These are phyloP conservation scores for Thelonectria rubi DNA, from an alignment of 2,329 filamentous ascomycete species.

Conservation along the genomic window DNA sequence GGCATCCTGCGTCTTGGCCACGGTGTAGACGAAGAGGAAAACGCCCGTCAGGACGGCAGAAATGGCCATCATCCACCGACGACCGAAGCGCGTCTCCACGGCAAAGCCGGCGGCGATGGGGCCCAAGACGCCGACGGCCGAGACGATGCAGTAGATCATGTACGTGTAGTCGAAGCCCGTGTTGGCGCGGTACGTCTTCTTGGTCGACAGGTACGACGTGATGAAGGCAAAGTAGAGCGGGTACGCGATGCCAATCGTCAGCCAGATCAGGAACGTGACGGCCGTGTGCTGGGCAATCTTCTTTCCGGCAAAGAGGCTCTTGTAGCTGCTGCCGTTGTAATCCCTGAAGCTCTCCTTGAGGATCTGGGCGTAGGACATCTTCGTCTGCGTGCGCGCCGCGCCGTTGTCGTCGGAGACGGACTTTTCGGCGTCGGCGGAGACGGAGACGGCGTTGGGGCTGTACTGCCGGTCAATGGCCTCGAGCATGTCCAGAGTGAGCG, in stretches of 20 bases:
- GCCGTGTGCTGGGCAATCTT: conserved; percentile 47
- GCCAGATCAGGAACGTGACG: conserved; percentile 54
- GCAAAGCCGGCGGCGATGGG: conserved; percentile 52
- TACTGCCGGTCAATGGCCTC: conserved; percentile 27
- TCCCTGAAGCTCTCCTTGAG: conserved; percentile 42
- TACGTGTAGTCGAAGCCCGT: conserved; percentile 45
- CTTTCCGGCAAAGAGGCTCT: conserved; percentile 43
- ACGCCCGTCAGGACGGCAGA: conserved; percentile 52
- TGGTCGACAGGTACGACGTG: conserved; percentile 54
- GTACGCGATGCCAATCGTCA: conserved; percentile 57
- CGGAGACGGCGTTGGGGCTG: not conserved
- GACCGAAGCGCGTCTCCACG: conserved; percentile 53
- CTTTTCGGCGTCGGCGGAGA: not conserved
- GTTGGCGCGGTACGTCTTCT: conserved; percentile 43
- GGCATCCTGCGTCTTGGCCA: conserved; percentile 44
- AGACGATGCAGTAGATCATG: conserved; percentile 49
- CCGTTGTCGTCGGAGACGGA: not conserved
- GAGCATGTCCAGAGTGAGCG: conserved; percentile 30
- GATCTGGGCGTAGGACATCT: conserved; percentile 28
- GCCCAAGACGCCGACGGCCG: conserved; percentile 50
- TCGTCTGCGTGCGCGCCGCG: not conserved
- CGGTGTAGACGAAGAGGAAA: conserved; percentile 55
- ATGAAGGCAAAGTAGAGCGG: conserved; percentile 58
- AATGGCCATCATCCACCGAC: conserved; percentile 55
- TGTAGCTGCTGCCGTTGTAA: conserved; percentile 43